Base-by-base conservation (phyloP, 1,139 yeast species). In the Blastobotrys raffinosifermentans region DNA sequence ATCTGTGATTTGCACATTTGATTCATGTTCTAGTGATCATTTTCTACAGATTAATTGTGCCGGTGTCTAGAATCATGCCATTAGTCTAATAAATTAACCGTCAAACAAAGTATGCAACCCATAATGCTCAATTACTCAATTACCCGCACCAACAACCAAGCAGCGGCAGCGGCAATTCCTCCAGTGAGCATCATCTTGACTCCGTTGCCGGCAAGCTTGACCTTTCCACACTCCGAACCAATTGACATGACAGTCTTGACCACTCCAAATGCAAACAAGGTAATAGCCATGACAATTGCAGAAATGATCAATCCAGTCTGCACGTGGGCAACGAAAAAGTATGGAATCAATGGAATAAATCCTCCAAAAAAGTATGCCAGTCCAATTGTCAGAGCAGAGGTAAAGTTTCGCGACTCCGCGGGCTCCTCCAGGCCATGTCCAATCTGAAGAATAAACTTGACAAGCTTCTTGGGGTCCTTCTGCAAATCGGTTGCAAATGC, bases 81-180 rank as follows among this genome's bases (percentile, higher is more conserved):
- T n/a, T n/a, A n/a, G n/a, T n/a, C n/a, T n/a, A n/a, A n/a, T n/a
- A n/a, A n/a, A n/a, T n/a, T n/a, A n/a, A n/a, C n/a, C n/a, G n/a
- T n/a, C n/a, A n/a, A n/a, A n/a, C n/a, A n/a, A n/a, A n/a, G n/a
- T n/a, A n/a, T n/a, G n/a, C n/a, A n/a, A n/a, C n/a, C n/a, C n/a
- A n/a, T n/a, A n/a, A n/a, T n/a, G n/a, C n/a, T n/a, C 27, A 9
- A 16, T 41, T 49, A 59, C 42, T 81, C 95, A 47, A 87, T 79
- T 47, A 80, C 64, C 57, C 79, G 81, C 31, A 91, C 97, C 57
- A 89, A 73, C 32, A 78, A 77, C 96, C 96, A 91, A 15, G 98
- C 97, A 18, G 94, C 85, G 5, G 95, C 94, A 4, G 98, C 98
- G 18, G 98, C 98, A 22, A 83, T 66, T 13, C 96, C 94, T 30